Base-by-base conservation (phyloP, 306 rosid genomes). In the Bauhinia variegata region DNA sequence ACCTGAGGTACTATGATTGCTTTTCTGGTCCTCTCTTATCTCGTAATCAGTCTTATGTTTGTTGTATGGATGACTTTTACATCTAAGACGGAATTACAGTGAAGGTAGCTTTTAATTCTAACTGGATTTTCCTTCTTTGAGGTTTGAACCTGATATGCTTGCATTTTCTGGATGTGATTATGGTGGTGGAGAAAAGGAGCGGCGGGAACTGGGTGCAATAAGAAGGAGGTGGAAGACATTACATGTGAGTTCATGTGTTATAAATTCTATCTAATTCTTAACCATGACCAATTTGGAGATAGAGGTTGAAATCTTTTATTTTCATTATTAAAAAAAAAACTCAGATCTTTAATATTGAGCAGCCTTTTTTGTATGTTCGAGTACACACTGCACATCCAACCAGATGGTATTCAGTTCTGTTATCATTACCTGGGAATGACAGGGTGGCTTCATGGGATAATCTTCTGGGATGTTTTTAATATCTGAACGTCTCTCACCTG, bases 121-220 rank as follows among this genome's bases (percentile, higher is more conserved):
- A 66, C 62, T 11, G 11, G 41, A 55, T 19, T 66, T 68, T 71
- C n/a, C 54, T 44, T 67, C 43, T 82, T 64, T 28, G 85, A 93
- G 99, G 75, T 95, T 83, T 80, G 99, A 95, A 79, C 92, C 97
- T 67, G 99, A 95, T 82, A 95, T 95, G 99, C 97, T 95, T 78
- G 99, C 99, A 74, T 95, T 95, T 82, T 95, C 99, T 42, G 99
- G 97, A 56, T 95, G 99, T 60, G 78, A 90, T 80, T 95, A 88
- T 85, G 99, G 99, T 75, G 99, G 97, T 59, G 97, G 99, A 60
- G 97, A 95, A 75, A 95, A 80, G 79, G 97, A 95, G 77, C 86
- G 77, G 76, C 88, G 85, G 63, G 96, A 83, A 54, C 78, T 95
- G 59, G 90, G 95, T 36, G 80, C 89, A 47, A 86, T 95, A 78